A percentile compares a stretch with the other conserved stretches of the same genome.
phyloP scores from a whole-genome alignment of 2,329 filamentous ascomycete genomes.

The Amphichorda felina region DNA sequence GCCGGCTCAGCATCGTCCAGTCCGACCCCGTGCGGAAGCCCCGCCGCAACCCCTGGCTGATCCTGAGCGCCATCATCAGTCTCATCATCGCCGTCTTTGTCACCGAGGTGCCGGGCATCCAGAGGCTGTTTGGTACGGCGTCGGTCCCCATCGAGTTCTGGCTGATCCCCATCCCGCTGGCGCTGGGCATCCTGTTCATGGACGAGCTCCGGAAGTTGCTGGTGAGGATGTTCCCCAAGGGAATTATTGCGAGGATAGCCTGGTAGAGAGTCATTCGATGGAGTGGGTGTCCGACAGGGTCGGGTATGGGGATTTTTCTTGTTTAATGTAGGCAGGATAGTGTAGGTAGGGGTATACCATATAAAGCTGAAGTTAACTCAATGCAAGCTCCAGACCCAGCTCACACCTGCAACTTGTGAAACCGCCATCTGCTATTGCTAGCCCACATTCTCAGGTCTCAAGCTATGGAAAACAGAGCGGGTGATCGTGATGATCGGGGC shows the following conservation, averaged over 20 bases:
- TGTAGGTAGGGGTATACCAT: too few species aligned
- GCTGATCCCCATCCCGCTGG: slow-evolving; percentile 37
- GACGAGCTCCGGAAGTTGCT: slow-evolving; percentile 40
- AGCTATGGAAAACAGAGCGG: too few species aligned
- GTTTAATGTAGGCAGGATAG: too few species aligned
- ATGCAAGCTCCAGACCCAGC: too few species aligned
- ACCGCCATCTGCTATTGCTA: too few species aligned
- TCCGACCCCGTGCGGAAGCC: slow-evolving; percentile 33
- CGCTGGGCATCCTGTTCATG: slow-evolving; percentile 34
- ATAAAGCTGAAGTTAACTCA: too few species aligned
- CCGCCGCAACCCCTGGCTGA: slow-evolving; percentile 36
- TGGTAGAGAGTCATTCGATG: too few species aligned
- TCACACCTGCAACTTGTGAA: too few species aligned
- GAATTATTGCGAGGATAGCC: slow-evolving; percentile 31
- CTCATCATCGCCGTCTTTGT: slow-evolving; percentile 40
- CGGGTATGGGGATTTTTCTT: too few species aligned
- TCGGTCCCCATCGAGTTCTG: slow-evolving; percentile 39
- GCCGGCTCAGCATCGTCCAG: slow-evolving; percentile 37
- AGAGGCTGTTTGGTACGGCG: slow-evolving; percentile 33
- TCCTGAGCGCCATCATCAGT: slow-evolving; percentile 31
- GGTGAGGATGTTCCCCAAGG: slow-evolving; percentile 31
- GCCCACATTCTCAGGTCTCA: too few species aligned
- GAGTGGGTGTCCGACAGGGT: too few species aligned
- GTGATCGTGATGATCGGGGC: too few species aligned
- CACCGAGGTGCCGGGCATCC: slow-evolving; percentile 36